Evolutionary conservation across 1,284 basidiomycete species (phyloP).

Genomic region (Rhodotorula sp.): DNA sequence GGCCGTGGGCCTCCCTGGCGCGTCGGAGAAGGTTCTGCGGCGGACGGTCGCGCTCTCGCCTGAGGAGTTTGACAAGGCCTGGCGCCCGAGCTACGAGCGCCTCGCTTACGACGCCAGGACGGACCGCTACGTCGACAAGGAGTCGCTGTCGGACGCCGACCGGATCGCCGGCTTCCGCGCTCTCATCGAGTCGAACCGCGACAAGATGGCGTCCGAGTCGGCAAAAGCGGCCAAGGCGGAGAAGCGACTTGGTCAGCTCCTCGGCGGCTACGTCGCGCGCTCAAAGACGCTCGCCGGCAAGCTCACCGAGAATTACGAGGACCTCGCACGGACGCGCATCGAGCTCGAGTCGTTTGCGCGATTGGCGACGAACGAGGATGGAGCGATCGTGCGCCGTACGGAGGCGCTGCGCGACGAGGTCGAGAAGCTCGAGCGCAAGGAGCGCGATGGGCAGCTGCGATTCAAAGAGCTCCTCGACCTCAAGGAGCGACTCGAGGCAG

Average conservation of each 20-base stretch:
- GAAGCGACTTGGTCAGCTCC: conserved; percentile 81
- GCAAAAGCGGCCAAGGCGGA: conserved; percentile 79
- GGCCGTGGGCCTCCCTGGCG: conserved; percentile 78
- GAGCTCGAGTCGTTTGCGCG: conserved; percentile 76
- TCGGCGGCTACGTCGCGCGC: conserved; percentile 87
- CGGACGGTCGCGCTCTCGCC: conserved; percentile 58
- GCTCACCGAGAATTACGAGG: conserved; percentile 66
- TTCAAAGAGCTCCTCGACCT: conserved; percentile 81
- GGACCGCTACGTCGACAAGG: conserved; percentile 67
- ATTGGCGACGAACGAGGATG: conserved; percentile 68
- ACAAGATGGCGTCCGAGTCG: conserved; percentile 78
- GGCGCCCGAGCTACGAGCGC: conserved; percentile 63
- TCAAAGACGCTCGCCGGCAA: conserved; percentile 67
- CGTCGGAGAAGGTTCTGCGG: conserved; percentile 72
- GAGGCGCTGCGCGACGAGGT: conserved; percentile 79
- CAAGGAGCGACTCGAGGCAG: conserved; percentile 62
- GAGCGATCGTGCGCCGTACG: conserved; percentile 70
- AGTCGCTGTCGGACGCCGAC: conserved; percentile 59
- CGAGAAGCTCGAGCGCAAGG: conserved; percentile 68
- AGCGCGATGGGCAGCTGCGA: conserved; percentile 70
- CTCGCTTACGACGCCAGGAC: conserved; percentile 64
- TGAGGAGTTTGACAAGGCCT: conserved; percentile 59
- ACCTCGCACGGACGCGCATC: conserved; percentile 64
- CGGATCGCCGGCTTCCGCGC: conserved; percentile 65
- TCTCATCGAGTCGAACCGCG: conserved; percentile 64